Percentiles rank a stretch among this genome's conserved stretches.
phyloP scores from a whole-genome alignment of 495 filamentous ascomycete genomes.

The Opeltia flavorubescens region DNA sequence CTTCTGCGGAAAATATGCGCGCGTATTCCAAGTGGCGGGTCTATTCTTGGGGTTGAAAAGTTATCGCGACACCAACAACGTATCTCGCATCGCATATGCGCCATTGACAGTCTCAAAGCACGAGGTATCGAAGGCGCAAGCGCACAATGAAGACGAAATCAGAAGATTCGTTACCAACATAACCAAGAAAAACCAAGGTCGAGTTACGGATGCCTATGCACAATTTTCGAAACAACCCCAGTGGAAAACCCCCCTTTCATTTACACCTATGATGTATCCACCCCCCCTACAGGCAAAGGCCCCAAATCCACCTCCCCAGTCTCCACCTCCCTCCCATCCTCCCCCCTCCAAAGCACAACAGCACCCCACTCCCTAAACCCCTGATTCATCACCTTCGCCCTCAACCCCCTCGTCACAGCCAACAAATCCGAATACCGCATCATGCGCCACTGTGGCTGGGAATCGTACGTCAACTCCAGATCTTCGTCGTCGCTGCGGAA shows the following conservation, averaged over 20 bases:
- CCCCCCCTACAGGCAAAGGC: background rate
- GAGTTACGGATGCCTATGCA: no score
- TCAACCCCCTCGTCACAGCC: background rate
- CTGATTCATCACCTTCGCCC: background rate
- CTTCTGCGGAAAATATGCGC: no score
- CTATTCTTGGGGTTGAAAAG: no score
- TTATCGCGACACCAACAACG: no score
- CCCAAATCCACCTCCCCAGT: slow-evolving; percentile 1
- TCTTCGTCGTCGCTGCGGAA: background rate
- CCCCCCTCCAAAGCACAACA: background rate
- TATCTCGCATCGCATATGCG: no score
- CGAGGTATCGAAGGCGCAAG: no score
- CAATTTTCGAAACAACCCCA: no score
- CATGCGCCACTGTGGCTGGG: background rate
- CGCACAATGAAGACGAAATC: no score
- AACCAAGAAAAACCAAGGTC: no score
- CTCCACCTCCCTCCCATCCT: background rate
- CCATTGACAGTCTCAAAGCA: no score
- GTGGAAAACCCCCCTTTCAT: background rate
- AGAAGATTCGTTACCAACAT: no score
- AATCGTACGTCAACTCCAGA: background rate
- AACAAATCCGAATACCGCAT: background rate
- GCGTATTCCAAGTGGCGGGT: no score
- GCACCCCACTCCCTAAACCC: background rate
- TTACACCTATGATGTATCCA: background rate